Conservation (phyloP, 495 filamentous ascomycete species). For the Hypoxylon subgilvum region DNA sequence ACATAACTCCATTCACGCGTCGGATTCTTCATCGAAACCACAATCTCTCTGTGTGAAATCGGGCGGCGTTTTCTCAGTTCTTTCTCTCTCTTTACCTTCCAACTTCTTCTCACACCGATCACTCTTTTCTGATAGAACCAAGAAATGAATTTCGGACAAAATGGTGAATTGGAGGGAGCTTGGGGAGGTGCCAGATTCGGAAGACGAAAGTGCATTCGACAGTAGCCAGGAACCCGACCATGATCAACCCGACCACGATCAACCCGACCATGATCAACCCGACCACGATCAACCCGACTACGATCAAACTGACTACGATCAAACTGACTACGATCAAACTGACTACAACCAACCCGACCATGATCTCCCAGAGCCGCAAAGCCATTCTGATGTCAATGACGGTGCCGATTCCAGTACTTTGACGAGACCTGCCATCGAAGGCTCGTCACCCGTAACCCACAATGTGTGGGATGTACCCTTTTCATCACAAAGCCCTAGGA, state of each 20-base stretch:
- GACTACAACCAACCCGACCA: constrained; percentile 44
- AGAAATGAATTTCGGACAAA: constrained; percentile 37
- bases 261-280: no score
- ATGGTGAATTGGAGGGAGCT: constrained; percentile 65
- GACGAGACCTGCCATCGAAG: not conserved
- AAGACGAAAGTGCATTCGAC: constrained; percentile 58
- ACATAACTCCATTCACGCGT: no score
- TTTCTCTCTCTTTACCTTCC: no score
- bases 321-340: no score
- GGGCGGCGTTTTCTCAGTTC: no score
- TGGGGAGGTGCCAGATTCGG: constrained; percentile 64
- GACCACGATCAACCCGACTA: no score
- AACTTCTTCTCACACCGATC: no score
- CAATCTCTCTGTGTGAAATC: no score
- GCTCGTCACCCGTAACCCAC: not conserved
- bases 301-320: no score
- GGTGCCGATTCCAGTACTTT: no score
- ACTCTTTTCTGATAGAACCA: not conserved
- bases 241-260: constrained; percentile 12
- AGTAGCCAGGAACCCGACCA: constrained; percentile 44
- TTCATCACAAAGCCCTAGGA: constrained; percentile 27
- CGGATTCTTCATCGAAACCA: no score
- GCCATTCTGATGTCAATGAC: no score
- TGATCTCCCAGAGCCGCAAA: constrained; percentile 9
- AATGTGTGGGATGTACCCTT: constrained; percentile 38